phyloP scores from a whole-genome alignment of 1,284 basidiomycete species.

The Cryptococcus sp. region DNA sequence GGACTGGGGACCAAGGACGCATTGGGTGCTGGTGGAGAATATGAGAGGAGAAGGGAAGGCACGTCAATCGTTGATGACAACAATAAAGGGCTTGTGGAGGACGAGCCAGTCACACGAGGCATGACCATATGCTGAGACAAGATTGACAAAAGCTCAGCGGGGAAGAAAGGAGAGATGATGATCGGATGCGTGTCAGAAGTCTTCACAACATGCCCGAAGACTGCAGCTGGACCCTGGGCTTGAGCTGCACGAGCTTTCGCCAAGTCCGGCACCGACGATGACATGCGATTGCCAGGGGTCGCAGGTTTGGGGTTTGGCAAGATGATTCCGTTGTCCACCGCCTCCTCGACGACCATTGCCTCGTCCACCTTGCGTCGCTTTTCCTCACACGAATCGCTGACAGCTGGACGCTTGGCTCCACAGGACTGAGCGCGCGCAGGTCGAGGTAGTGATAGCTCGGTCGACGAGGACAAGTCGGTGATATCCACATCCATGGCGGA shows the following conservation, averaged over 20 bases:
- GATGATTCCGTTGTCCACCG: constrained; percentile 33
- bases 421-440: constrained; percentile 39
- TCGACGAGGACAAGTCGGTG: neutral
- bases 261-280: constrained; percentile 34
- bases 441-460: constrained; percentile 10
- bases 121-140: constrained; percentile 37
- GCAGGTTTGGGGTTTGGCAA: constrained; percentile 10
- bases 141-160: constrained; percentile 35
- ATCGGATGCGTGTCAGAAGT: constrained; percentile 82
- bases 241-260: constrained; percentile 7
- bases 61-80: constrained; percentile 43
- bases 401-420: constrained; percentile 41
- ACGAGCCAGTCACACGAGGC: constrained; percentile 17
- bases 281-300: constrained; percentile 17
- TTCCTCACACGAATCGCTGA: constrained; percentile 26
- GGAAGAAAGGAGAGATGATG: constrained; percentile 61
- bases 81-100: constrained; percentile 18
- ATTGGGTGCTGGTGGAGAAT: constrained; percentile 45
- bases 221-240: constrained; percentile 6
- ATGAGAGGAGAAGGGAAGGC: constrained; percentile 61
- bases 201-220: constrained; percentile 56
- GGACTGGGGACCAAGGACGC: constrained; percentile 18
- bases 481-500: constrained; percentile 39
- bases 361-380: constrained; percentile 45
- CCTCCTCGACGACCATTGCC: constrained; percentile 44